Base-by-base conservation (phyloP, 192 early-diverging fungal genomes). In the Entomortierella lignicola region DNA sequence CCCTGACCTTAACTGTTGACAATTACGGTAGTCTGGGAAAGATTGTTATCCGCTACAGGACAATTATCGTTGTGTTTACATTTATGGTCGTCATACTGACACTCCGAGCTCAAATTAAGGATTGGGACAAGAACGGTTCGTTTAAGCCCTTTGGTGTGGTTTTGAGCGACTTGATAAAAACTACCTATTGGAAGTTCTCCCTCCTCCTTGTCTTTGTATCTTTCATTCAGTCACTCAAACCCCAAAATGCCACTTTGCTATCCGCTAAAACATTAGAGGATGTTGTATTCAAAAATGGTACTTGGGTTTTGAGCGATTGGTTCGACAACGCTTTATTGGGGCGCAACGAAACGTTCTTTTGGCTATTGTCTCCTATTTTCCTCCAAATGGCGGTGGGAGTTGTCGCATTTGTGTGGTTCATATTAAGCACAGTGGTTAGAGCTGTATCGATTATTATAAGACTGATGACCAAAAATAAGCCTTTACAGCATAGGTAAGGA, bases 11-110 rank as follows among this genome's bases (percentile, higher is more conserved):
- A 48, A 55, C 53, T 1, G 75, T 93, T 17, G 89, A 93, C 75
- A 86, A 83, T 81, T 93, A 92, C 70, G 90, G 91, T 41, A 91
- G 89, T 66, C 66, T 92, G 30, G 91, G 90, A 29, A 85, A 89
- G 25, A 71, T 90, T 41, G 83, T 92, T 8, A 91, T 92, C 69
- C 86, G 93, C 34, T 90, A 92, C 50, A 88, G 91, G 26, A 91
- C 91, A 61, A 85, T 88, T n/a, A 59, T 92, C 21, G 60, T 89
- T n/a, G 88, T 89, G 3, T 84, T 92, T 64, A 84, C 91, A 20
- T 92, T 89, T 65, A 81, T 92, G 8, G 89, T 89, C 59, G 86
- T 89, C 0, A 71, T 90, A 5, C 54, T 92, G 60, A 73, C 88
- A 6, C 34, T 92, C 26, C 61, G 77, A n/a, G 39, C 68, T 8